Conservation (phyloP, 2,329 filamentous ascomycete genomes). For the Endoconidiophora polonica region DNA sequence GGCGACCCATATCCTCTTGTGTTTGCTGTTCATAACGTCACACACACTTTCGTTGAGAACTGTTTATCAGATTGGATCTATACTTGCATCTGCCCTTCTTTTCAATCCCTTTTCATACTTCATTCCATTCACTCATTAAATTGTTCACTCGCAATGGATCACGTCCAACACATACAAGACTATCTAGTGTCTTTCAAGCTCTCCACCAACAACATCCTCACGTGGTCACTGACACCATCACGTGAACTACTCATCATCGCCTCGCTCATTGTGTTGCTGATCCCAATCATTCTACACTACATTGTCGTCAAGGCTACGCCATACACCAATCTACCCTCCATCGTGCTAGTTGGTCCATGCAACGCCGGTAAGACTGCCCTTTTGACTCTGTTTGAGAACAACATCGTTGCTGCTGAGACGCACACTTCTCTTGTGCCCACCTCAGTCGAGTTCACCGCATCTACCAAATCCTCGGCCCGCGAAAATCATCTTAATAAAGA, state of each 20-base stretch:
- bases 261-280: conserved; percentile 49
- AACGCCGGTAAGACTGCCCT: conserved; percentile 79
- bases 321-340: conserved; percentile 53
- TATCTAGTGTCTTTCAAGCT: conserved; percentile 21
- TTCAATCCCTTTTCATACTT: background rate
- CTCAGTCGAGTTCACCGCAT: conserved; percentile 38
- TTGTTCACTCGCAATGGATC: conserved; percentile 3
- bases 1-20: no score
- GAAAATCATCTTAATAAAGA: conserved; percentile 39
- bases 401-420: conserved; percentile 28
- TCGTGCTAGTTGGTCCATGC: conserved; percentile 67
- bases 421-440: conserved; percentile 37
- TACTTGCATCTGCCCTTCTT: conserved; percentile 2
- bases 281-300: conserved; percentile 64
- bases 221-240: conserved; percentile 43
- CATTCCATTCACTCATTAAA: background rate
- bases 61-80: conserved; percentile 9
- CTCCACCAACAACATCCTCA: conserved; percentile 26
- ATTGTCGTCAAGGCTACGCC: conserved; percentile 52
- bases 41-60: no score
- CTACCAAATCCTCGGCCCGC: conserved; percentile 27
- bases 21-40: background rate
- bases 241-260: conserved; percentile 48
- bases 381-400: conserved; percentile 53
- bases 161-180: conserved; percentile 8